Percentiles rank a stretch among this genome's conserved stretches.
Conservation (phyloP, 345 rosid species). For the Microthlaspi erraticum region DNA sequence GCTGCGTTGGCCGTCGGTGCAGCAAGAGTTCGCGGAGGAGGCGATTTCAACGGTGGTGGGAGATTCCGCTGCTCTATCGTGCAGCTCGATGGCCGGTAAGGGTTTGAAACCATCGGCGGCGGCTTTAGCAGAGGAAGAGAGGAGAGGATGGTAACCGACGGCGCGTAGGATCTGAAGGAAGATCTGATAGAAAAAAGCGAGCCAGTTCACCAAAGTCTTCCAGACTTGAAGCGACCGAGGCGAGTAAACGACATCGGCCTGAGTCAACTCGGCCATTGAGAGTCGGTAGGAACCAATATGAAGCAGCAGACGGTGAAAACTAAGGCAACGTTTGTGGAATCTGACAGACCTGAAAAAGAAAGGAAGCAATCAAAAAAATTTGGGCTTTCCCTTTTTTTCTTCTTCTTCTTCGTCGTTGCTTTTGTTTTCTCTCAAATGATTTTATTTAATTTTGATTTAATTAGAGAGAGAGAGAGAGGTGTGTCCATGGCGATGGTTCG, state of each 20-base stretch:
- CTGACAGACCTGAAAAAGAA: slow-evolving; percentile 30
- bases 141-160: slow-evolving; percentile 70
- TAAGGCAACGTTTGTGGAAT: not conserved
- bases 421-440: slow-evolving; percentile 6
- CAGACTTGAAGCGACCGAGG: slow-evolving; percentile 66
- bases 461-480: slow-evolving; percentile 7
- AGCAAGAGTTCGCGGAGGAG: slow-evolving; percentile 42
- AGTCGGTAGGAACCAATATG: slow-evolving; percentile 7
- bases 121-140: slow-evolving; percentile 56
- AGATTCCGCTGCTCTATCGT: slow-evolving; percentile 49
- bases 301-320: not conserved
- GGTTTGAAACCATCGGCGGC: slow-evolving; percentile 70
- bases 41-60: slow-evolving; percentile 60
- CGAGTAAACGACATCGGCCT: slow-evolving; percentile 75
- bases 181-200: slow-evolving; percentile 86
- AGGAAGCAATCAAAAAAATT: slow-evolving; percentile 24
- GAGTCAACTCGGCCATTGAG: slow-evolving; percentile 94
- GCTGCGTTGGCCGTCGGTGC: slow-evolving; percentile 20
- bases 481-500: slow-evolving; percentile 43
- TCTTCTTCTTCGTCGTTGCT: not conserved
- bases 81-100: slow-evolving; percentile 72
- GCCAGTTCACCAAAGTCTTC: slow-evolving; percentile 78
- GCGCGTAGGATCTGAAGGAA: slow-evolving; percentile 71
- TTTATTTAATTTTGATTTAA: not conserved
- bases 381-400: slow-evolving; percentile 8